A percentile compares a stretch with the other conserved stretches of the same genome.
Conservation (phyloP, 768 basidiomycete species). For the Tulasnella sp. region DNA sequence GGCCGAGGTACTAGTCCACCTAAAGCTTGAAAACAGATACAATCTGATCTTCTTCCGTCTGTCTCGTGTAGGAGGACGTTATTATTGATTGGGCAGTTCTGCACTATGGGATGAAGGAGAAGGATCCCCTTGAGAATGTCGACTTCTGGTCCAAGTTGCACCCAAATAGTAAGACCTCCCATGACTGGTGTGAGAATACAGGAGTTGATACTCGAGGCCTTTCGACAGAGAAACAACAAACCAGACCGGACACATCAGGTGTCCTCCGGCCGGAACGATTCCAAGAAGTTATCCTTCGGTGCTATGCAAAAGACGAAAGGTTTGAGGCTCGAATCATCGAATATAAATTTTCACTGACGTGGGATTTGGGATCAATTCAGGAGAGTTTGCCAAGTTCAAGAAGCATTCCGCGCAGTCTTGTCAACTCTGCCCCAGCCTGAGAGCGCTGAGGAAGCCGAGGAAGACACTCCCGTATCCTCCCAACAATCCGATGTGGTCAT, state of each 20-base stretch:
- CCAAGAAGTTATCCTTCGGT: constrained; percentile 62
- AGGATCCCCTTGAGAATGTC: constrained; percentile 64
- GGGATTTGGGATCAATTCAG: constrained; percentile 31
- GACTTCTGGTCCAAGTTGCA: constrained; percentile 69
- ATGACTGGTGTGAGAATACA: neutral
- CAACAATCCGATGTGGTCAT: neutral
- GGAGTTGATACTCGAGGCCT: neutral
- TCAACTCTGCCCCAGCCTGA: constrained; percentile 25
- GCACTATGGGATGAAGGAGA: constrained; percentile 72
- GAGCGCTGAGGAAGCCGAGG: neutral
- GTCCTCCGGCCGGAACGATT: constrained; percentile 60
- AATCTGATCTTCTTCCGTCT: neutral
- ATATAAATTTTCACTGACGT: neutral
- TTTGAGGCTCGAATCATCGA: constrained; percentile 27
- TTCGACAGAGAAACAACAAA: neutral
- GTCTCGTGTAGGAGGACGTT: constrained; percentile 41
- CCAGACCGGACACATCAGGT: constrained; percentile 53
- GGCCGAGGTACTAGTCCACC: neutral
- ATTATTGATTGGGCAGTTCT: constrained; percentile 60
- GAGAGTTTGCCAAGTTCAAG: constrained; percentile 61
- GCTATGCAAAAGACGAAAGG: constrained; percentile 62
- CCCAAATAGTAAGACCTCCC: constrained; percentile 44
- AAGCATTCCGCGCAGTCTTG: constrained; percentile 54
- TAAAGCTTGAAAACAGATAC: too few species aligned
- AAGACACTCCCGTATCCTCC: neutral